These are phyloP conservation scores for Penicillium canariense DNA, from an alignment of 495 filamentous ascomycete genomes.

Conservation along the genomic window DNA sequence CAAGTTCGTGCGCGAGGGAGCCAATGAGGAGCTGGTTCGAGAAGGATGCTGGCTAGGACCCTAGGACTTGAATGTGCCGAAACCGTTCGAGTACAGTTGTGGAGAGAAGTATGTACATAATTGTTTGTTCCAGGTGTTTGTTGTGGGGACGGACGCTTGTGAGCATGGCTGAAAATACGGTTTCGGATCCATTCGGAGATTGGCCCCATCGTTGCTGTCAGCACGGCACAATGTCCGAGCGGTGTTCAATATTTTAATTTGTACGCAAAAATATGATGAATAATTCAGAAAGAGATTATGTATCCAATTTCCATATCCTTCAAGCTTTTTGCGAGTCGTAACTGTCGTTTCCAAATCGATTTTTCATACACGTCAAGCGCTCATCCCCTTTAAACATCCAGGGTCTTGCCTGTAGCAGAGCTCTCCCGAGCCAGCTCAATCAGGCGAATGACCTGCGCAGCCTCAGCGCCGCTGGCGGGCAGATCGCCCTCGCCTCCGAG, in stretches of 20 bases:
- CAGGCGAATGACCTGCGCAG: constrained; percentile 67
- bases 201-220: too few species aligned
- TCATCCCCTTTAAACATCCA: constrained; percentile 43
- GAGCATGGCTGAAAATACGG: too few species aligned
- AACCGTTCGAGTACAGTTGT: background rate
- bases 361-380: constrained; percentile 7
- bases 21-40: background rate
- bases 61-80: background rate
- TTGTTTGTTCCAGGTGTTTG: too few species aligned
- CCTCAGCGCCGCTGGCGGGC: constrained; percentile 70
- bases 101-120: background rate
- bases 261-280: too few species aligned
- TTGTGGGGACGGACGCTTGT: too few species aligned
- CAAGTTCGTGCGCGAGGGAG: background rate
- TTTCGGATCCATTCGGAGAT: too few species aligned
- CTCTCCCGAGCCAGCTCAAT: constrained; percentile 73
- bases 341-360: constrained; percentile 16
- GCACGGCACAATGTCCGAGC: too few species aligned
- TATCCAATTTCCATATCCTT: constrained; percentile 5
- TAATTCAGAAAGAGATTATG: background rate
- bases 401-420: constrained; percentile 59
- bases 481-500: constrained; percentile 60
- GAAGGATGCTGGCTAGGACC: too few species aligned
- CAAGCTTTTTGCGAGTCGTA: constrained; percentile 14
- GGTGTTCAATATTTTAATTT: too few species aligned